Evolutionary conservation across 176 grass and related monocot species (phyloP).

Genomic region (Avena eriantha): DNA sequence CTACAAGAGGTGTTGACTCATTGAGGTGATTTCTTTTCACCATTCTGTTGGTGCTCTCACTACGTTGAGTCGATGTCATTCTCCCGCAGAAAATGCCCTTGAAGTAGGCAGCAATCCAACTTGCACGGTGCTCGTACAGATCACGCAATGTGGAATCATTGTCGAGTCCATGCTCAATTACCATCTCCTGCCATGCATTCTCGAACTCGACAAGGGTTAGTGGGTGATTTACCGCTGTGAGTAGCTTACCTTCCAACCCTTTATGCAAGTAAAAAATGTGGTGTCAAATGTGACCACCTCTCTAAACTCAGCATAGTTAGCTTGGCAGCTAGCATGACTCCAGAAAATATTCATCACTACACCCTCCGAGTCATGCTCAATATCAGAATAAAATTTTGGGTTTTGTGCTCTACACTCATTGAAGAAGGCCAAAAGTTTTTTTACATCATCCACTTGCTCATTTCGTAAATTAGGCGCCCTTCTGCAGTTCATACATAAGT

Average conservation of each 20-base stretch:
- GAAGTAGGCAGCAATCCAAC: neutral
- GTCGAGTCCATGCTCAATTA: neutral
- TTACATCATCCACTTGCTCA: neutral
- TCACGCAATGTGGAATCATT: neutral
- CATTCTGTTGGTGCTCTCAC: neutral
- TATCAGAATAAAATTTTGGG: neutral
- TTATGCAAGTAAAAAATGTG: neutral
- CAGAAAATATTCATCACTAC: neutral
- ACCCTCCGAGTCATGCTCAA: neutral
- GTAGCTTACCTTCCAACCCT: neutral
- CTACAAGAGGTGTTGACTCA: neutral
- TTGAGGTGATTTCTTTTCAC: neutral
- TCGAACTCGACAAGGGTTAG: neutral
- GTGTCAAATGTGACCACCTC: conserved; percentile 11
- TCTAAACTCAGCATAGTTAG: neutral
- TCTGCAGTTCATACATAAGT: neutral
- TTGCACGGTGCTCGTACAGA: neutral
- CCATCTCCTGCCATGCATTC: neutral
- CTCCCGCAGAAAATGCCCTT: neutral
- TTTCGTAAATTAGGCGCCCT: neutral
- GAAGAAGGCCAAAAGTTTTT: neutral
- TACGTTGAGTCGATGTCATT: neutral
- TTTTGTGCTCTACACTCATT: neutral
- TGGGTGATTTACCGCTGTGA: neutral
- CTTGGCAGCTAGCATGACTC: neutral